Conservation (phyloP, 2,329 filamentous ascomycete genomes). For the Cercospora sojina region DNA sequence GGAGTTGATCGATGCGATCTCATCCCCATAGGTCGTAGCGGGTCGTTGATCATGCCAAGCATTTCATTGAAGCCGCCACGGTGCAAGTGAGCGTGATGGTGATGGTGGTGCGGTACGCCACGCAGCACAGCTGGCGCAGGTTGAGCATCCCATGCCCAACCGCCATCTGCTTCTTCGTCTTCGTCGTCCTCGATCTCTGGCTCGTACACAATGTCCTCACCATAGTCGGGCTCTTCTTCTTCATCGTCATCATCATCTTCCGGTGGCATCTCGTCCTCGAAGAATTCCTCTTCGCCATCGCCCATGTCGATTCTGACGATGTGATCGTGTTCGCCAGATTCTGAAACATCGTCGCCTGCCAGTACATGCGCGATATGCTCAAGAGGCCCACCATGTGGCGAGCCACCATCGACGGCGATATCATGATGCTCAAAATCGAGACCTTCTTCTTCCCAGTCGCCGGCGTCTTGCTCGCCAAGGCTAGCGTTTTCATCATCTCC, state of each 20-base stretch:
- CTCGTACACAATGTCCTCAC: conserved; percentile 62
- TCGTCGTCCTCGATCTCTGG: conserved; percentile 47
- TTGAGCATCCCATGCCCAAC: conserved; percentile 31
- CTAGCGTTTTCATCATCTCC: conserved; percentile 51
- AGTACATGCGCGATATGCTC: conserved; percentile 44
- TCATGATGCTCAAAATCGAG: conserved; percentile 43
- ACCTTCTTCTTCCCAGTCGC: conserved; percentile 46
- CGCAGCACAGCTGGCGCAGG: conserved; percentile 23
- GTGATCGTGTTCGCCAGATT: conserved; percentile 39
- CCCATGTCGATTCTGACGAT: conserved; percentile 44
- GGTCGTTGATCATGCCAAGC: conserved; percentile 31
- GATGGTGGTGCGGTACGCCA: conserved; percentile 24
- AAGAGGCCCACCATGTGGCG: conserved; percentile 36
- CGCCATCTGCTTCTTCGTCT: conserved; percentile 33
- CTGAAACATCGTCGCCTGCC: conserved; percentile 37
- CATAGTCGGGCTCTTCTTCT: conserved; percentile 68
- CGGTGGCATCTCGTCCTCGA: conserved; percentile 60
- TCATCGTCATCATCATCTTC: conserved; percentile 52
- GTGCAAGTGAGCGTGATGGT: conserved; percentile 32
- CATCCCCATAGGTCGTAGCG: conserved; percentile 23
- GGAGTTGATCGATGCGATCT: conserved; percentile 37
- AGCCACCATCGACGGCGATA: conserved; percentile 49
- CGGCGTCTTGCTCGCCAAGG: conserved; percentile 50
- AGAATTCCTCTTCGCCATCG: conserved; percentile 49
- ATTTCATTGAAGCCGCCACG: conserved; percentile 31